phyloP scores from a whole-genome alignment of 495 filamentous ascomycete species.

The Penicillium longicatenatum region DNA sequence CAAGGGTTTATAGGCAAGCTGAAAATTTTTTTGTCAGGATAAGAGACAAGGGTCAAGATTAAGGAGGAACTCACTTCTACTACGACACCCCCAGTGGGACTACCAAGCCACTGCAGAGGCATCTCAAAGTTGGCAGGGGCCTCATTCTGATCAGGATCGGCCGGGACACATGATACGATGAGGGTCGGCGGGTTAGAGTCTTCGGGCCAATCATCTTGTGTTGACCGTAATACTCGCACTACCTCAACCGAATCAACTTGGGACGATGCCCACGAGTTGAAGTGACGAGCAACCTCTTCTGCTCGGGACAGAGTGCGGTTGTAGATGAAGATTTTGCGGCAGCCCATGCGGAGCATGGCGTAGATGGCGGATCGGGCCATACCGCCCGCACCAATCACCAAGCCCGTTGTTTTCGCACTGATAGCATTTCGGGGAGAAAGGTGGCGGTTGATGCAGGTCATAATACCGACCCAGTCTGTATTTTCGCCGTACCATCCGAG shows the following conservation, averaged over 20 bases:
- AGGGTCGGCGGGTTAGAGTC: constrained; percentile 69
- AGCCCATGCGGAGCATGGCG: constrained; percentile 75
- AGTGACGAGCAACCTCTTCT: constrained; percentile 68
- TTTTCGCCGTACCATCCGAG: constrained; percentile 79
- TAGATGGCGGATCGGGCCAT: constrained; percentile 83
- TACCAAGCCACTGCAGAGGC: constrained; percentile 72
- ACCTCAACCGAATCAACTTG: constrained; percentile 50
- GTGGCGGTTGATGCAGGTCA: constrained; percentile 68
- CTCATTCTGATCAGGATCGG: constrained; percentile 60
- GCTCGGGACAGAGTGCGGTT: constrained; percentile 68
- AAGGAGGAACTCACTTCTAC: constrained; percentile 58
- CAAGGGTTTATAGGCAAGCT: constrained; percentile 74
- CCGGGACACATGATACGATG: constrained; percentile 75
- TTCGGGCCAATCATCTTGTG: constrained; percentile 65
- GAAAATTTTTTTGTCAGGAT: constrained; percentile 17
- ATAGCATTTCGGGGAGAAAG: constrained; percentile 80
- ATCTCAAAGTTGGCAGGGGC: constrained; percentile 74
- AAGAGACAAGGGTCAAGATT: constrained; percentile 10
- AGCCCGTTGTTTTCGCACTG: constrained; percentile 64
- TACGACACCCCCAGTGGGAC: constrained; percentile 78
- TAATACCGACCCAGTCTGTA: constrained; percentile 80
- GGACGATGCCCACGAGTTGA: constrained; percentile 60
- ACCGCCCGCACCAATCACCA: constrained; percentile 79
- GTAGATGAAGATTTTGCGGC: constrained; percentile 76
- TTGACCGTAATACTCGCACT: constrained; percentile 60